Percentiles rank a stretch among this genome's conserved stretches.
These are phyloP conservation scores for Rusavskia elegans DNA, from an alignment of 495 filamentous ascomycete genomes.

Conservation along the genomic window DNA sequence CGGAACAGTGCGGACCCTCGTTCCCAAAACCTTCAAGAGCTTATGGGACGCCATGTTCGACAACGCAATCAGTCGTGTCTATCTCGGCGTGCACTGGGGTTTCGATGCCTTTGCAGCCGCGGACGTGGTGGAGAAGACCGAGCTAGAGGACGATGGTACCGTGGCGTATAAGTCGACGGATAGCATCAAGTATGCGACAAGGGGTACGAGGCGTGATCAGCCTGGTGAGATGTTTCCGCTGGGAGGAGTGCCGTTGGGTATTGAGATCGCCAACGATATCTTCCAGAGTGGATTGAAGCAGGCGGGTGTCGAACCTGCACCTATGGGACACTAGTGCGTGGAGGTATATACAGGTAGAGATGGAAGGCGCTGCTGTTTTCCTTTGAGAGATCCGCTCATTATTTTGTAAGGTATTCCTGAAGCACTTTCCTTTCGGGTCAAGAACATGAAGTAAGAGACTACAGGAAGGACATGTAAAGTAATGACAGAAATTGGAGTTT, in stretches of 20 bases:
- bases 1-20: slow-evolving; percentile 17
- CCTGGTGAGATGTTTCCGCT: slow-evolving; percentile 17
- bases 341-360: too few species aligned
- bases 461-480: too few species aligned
- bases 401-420: too few species aligned
- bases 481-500: too few species aligned
- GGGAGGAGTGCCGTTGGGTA: slow-evolving; percentile 22
- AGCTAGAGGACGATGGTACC: slow-evolving; percentile 8
- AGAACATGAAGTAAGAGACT: too few species aligned
- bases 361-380: too few species aligned
- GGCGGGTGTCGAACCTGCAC: not conserved
- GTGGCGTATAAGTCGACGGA: slow-evolving; percentile 11
- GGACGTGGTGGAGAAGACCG: slow-evolving; percentile 12
- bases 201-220: slow-evolving; percentile 10
- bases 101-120: slow-evolving; percentile 18
- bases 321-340: too few species aligned
- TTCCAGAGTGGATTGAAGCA: slow-evolving; percentile 8
- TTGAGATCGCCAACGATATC: slow-evolving; percentile 23
- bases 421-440: too few species aligned
- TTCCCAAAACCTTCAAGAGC: slow-evolving; percentile 10
- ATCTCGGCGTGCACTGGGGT: slow-evolving; percentile 20
- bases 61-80: slow-evolving; percentile 19
- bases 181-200: slow-evolving; percentile 13
- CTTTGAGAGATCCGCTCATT: too few species aligned
- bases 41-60: slow-evolving; percentile 22